Evolutionary conservation across 2,329 filamentous ascomycete species (phyloP), one percentile per base, ranked within the genome.

Genomic region (Neodidymelliopsis sp.): DNA sequence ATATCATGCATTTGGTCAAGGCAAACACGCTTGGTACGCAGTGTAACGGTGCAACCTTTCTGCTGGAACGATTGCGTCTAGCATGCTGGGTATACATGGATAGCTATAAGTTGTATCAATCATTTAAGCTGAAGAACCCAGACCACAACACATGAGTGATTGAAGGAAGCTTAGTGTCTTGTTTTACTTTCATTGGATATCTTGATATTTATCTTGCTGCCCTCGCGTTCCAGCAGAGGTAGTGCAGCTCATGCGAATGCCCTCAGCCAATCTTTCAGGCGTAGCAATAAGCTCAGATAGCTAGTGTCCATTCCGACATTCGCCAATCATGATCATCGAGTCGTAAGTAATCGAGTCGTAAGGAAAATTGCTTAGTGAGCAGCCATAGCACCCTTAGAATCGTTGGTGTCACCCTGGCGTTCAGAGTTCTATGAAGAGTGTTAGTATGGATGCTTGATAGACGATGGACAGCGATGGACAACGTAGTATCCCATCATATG

Each of bases 371-470:
- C 41, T 55, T 69, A 70, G 62, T 72, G 69, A 7, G 62, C 60
- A 22, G 69, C 53, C 38, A 62, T 58, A 20, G 63, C 49, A 30
- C 76, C 76, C 54, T 71, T 63, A 40, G 67, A 66, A 59, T 74
- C 65, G 67, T 78, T 78, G 51, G 69, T 75, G 57, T 70, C 70
- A 40, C 75, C 75, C 44, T 72, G 65, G 59, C 75, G 74, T 47
- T 73, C 74, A 40, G 65, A 52, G 61, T 68, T 70, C 74, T 76
- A 48, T 46, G n/a, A 10, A 2, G 12, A 6, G 6, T n/a, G 44
- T 60, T 44, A 58, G 58, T 34, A 43, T 41, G 16, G 2, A 18
- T 10, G 4, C n/a, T 31, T 12, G 20, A 27, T 18, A 27, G 4
- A 30, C 4, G n/a, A 2, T 7, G 20, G 16, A 30, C n/a, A 39